Evolutionary conservation across 2,329 filamentous ascomycete genomes (phyloP).

Genomic region (Metarhizium sp.): DNA sequence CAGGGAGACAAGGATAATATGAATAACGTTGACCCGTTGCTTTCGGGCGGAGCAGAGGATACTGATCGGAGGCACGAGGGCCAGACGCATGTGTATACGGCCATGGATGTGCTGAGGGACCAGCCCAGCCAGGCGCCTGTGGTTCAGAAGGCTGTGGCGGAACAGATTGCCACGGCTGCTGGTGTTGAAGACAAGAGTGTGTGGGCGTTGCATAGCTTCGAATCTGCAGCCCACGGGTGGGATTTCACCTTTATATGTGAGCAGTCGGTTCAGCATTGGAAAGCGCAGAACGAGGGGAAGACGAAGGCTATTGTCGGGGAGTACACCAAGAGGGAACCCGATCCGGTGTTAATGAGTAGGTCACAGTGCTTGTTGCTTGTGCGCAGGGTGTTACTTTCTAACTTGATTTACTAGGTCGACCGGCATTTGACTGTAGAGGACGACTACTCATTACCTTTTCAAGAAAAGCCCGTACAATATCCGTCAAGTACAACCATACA

Average conservation of each 20-base stretch:
- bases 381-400: not conserved
- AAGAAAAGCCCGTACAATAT: constrained; percentile 35
- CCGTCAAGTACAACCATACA: constrained; percentile 46
- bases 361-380: not conserved
- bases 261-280: constrained; percentile 42
- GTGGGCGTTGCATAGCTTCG: constrained; percentile 38
- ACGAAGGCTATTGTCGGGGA: constrained; percentile 34
- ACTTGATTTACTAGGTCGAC: constrained; percentile 30
- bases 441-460: constrained; percentile 40
- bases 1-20: constrained; percentile 26
- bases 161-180: constrained; percentile 35
- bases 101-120: constrained; percentile 35
- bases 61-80: constrained; percentile 10
- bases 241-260: constrained; percentile 44
- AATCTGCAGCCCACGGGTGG: constrained; percentile 39
- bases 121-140: constrained; percentile 39
- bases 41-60: constrained; percentile 18
- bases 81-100: constrained; percentile 30
- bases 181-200: constrained; percentile 35
- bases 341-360: constrained; percentile 36
- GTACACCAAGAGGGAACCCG: constrained; percentile 37
- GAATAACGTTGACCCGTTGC: constrained; percentile 24
- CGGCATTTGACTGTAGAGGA: constrained; percentile 51
- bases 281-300: constrained; percentile 32
- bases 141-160: constrained; percentile 39